These are phyloP conservation scores for Elsinoe ampelina DNA, from an alignment of 2,329 filamentous ascomycete genomes.

Conservation along the genomic window DNA sequence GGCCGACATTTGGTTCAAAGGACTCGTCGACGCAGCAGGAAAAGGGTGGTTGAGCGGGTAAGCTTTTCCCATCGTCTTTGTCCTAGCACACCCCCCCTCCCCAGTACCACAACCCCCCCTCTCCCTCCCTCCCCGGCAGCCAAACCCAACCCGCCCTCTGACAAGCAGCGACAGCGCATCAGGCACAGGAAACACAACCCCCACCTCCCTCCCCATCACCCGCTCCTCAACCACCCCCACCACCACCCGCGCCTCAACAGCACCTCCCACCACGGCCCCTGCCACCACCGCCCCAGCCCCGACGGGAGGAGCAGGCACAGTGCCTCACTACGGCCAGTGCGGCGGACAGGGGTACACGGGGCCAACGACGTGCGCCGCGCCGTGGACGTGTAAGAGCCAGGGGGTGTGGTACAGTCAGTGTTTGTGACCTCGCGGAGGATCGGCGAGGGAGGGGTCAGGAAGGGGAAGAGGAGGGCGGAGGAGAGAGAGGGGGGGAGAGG, in stretches of 20 bases:
- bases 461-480: too few species aligned
- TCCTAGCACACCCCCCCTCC: too few species aligned
- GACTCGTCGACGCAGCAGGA: background rate
- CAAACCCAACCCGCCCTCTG: too few species aligned
- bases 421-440: too few species aligned
- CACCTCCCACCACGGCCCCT: background rate
- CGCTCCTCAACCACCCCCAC: background rate
- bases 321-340: conserved; percentile 24
- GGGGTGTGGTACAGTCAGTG: conserved; percentile 34
- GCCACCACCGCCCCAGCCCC: background rate
- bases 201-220: background rate
- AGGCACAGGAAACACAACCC: background rate
- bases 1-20: conserved; percentile 7
- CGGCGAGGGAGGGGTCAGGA: too few species aligned
- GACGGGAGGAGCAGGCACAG: conserved; percentile 13
- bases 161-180: background rate
- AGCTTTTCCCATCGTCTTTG: background rate
- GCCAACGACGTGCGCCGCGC: conserved; percentile 26
- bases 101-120: background rate
- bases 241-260: background rate
- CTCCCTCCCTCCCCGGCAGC: background rate
- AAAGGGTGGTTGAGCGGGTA: background rate
- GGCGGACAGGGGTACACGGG: conserved; percentile 30
- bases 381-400: conserved; percentile 26
- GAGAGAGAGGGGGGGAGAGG: too few species aligned